Evolutionary conservation across 371 early-diverging fungal species (phyloP).

Genomic region (Mucor mucedo): DNA sequence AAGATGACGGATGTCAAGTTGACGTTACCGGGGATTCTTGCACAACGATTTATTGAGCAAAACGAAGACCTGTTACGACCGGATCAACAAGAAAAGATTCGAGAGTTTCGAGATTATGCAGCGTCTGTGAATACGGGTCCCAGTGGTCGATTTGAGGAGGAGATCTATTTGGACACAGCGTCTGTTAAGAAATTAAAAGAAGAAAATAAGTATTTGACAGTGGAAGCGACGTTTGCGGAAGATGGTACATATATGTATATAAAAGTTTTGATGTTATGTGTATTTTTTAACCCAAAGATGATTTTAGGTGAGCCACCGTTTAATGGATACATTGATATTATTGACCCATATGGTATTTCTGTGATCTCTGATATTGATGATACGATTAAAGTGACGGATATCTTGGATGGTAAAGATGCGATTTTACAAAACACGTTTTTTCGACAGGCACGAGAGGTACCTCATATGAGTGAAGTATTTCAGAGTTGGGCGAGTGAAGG

Average conservation of each 20-base stretch:
- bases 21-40: slow-evolving; percentile 21
- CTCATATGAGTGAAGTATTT: slow-evolving; percentile 49
- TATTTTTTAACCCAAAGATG: too few species aligned
- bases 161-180: slow-evolving; percentile 22
- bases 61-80: slow-evolving; percentile 7
- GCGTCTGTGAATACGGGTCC: slow-evolving; percentile 36
- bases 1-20: slow-evolving; percentile 24
- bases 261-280: too few species aligned
- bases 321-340: slow-evolving; percentile 53
- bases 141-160: slow-evolving; percentile 44
- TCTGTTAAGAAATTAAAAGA: slow-evolving; percentile 5
- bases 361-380: slow-evolving; percentile 70
- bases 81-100: slow-evolving; percentile 31
- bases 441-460: slow-evolving; percentile 42
- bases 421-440: slow-evolving; percentile 55
- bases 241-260: slow-evolving; percentile 18
- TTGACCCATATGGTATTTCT: slow-evolving; percentile 57
- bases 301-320: slow-evolving; percentile 27
- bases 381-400: slow-evolving; percentile 65
- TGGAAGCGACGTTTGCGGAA: slow-evolving; percentile 27
- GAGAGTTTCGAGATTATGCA: slow-evolving; percentile 30
- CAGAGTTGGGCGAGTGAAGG: slow-evolving; percentile 39
- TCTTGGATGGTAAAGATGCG: slow-evolving; percentile 49
- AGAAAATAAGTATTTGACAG: slow-evolving; percentile 12
- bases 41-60: slow-evolving; percentile 10